Evolutionary conservation across 164 flowering plant genomes (phyloP), one percentile per base, ranked within the genome.

Genomic region (Vitis labrusca): DNA sequence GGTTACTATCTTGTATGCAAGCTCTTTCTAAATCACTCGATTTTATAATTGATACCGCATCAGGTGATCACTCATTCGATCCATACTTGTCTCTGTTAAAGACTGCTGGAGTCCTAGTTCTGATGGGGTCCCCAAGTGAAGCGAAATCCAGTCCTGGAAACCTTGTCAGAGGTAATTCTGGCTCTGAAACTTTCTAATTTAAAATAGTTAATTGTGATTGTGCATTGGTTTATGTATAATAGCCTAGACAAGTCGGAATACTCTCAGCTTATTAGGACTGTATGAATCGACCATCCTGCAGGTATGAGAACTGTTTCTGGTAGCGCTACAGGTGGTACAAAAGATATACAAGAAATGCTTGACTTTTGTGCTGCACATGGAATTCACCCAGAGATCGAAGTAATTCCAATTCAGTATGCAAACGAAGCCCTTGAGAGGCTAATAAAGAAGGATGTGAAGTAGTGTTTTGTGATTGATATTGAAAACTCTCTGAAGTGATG

Each of bases 51-150:
- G 92, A 90, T 75, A 79, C 92, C 3, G 96, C 96, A 59, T 88
- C 98, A 6, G 98, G 97, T 11, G 93, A 89, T 82, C 95, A 90
- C 70, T 82, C 88, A 58, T 89, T 92, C 66, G 97, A 94, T 85
- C 84, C 78, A 27, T 94, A 85, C 84, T 61, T 92, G 90, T 78
- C 92, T 0, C 78, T 86, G 65, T 68, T 94, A 82, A 90, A 92
- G 83, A 81, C 82, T 15, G 67, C 13, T 55, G 98, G 94, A 17
- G 79, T 83, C 60, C 78, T 88, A 8, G 92, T 74, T 44, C 78
- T 90, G 19, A 97, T 94, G 23, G 97, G 97, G 12, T 85, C 81
- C 74, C 96, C 97, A 2, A 85, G 86, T 66, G 94, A 88, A 83
- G 84, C 92, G 66, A 89, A 87, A 80, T 60, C 92, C 61, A 77